These are phyloP conservation scores for Nematocida ironsii DNA, from an alignment of 371 early-diverging fungal species.

Conservation along the genomic window DNA sequence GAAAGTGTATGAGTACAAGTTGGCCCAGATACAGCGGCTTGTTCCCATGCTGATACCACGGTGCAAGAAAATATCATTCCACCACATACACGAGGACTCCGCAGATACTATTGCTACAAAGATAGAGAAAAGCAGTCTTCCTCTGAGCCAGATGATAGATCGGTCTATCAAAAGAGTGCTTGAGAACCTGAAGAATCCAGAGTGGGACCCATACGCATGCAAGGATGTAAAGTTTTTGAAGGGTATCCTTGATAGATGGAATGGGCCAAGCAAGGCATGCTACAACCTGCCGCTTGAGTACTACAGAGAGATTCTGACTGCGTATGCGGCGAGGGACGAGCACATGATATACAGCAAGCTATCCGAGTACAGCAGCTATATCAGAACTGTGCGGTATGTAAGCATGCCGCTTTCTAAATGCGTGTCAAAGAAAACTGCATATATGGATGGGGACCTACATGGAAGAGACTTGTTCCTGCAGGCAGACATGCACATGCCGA, in stretches of 20 bases:
- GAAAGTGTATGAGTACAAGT: conserved; percentile 19
- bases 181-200: background rate
- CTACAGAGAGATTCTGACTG: conserved; percentile 11
- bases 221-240: conserved; percentile 14
- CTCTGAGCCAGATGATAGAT: conserved; percentile 18
- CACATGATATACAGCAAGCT: background rate
- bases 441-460: background rate
- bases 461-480: background rate
- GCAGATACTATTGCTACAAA: background rate
- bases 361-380: conserved; percentile 4
- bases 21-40: background rate
- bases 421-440: background rate
- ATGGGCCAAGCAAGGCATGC: background rate
- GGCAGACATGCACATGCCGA: background rate
- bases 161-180: background rate
- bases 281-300: conserved; percentile 4
- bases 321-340: background rate
- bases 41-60: background rate
- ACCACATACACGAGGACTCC: background rate
- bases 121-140: background rate
- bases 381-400: conserved; percentile 5
- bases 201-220: conserved; percentile 5
- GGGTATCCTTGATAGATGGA: conserved; percentile 4
- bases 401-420: conserved; percentile 19
- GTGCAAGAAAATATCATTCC: conserved; percentile 11